Base-by-base conservation (phyloP, 306 rosid species). In the Vigna nakashimae region DNA sequence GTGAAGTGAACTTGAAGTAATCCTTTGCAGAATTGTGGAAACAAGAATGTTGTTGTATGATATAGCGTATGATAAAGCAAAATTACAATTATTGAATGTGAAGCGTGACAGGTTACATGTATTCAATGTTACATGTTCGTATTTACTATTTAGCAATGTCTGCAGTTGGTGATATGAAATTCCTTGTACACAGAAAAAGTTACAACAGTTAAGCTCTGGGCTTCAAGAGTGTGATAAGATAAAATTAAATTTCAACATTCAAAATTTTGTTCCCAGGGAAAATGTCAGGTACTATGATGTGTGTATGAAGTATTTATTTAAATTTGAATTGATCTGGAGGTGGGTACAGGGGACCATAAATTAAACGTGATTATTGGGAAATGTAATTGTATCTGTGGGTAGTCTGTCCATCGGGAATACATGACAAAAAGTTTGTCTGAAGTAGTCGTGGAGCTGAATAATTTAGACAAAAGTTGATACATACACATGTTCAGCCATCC, bases 101-200 rank as follows among this genome's bases (percentile, higher is more conserved):
- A 90, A 89, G 90, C 94, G 50, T 43, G 83, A 85, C 63, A 86
- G 72, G 67, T 87, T 88, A 67, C 91, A 45, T 97, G 99, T 92
- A 89, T 71, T 49, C 66, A 38, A 69, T 66, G 38, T 40, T 65
- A 40, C 65, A 24, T 60, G 73, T 82, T 81, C 17, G 70, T 57
- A 77, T 76, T 82, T 81, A 20, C 67, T 57, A 77, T 74, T 73
- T 55, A 55, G 48, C 51, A 40, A 28, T 71, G 72, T 69, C 55
- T 67, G 68, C 75, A 20, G 80, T 71, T 70, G 60, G 64, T 86
- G 69, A 85, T 69, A 72, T 42, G 13, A 26, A 36, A 79, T 79
- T 73, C 75, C 51, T 76, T 77, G 72, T 80, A 75, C 60, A 84
- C 97, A 92, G 99, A 82, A 87, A 67, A 91, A 77, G 67, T 78